These are phyloP conservation scores for Serendipita sp. DNA, from an alignment of 768 basidiomycete genomes.

Conservation along the genomic window DNA sequence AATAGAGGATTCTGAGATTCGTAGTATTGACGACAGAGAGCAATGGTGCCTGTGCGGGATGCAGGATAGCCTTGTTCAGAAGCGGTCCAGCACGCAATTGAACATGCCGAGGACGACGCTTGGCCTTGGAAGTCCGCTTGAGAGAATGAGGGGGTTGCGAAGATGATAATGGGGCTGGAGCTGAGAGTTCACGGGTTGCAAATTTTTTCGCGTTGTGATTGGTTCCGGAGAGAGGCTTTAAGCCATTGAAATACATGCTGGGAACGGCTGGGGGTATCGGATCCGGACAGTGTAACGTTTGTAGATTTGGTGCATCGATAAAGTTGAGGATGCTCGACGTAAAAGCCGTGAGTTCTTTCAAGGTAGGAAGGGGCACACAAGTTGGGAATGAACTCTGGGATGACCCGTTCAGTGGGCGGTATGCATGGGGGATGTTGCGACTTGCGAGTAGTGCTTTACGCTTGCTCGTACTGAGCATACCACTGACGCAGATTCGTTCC, in stretches of 20 bases:
- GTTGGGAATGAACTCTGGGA: neutral
- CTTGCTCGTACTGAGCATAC: neutral
- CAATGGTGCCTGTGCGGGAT: neutral
- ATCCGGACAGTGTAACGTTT: neutral
- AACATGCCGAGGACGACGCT: neutral
- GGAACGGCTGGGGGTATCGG: neutral
- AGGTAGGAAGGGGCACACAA: neutral
- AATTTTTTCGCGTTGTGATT: neutral
- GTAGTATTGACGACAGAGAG: neutral
- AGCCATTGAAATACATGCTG: neutral
- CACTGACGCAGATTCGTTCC: neutral
- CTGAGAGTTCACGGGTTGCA: neutral
- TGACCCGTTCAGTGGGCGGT: neutral
- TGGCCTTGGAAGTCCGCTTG: neutral
- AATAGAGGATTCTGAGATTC: neutral
- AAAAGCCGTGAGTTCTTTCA: neutral
- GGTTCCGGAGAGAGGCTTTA: neutral
- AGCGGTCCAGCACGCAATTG: neutral
- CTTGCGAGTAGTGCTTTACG: neutral
- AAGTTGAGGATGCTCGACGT: neutral
- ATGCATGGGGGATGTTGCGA: neutral
- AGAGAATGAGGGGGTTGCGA: neutral
- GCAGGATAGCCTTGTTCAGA: neutral
- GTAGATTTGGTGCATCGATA: neutral
- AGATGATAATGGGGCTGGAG: neutral